Conservation (phyloP, 768 basidiomycete genomes). For the Mycena galericulata region DNA sequence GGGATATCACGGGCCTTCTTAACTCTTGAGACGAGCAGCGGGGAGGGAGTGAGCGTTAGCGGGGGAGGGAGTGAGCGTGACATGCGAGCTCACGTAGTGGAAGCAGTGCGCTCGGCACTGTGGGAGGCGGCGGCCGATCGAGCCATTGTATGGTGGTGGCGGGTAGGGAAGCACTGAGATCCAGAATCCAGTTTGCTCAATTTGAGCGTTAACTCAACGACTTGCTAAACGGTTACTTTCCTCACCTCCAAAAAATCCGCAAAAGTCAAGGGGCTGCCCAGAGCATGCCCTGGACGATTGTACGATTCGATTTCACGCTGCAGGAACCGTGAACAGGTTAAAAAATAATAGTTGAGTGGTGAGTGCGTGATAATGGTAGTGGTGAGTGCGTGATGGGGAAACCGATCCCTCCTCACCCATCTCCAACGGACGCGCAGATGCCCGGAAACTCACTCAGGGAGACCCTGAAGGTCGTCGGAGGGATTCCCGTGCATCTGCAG, state of each 20-base stretch:
- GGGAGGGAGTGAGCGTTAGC: too few relatives aligned
- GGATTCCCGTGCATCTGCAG: too few relatives aligned
- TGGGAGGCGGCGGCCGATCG: too few relatives aligned
- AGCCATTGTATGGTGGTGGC: background rate
- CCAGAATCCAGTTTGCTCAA: background rate
- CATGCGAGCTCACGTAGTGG: too few relatives aligned
- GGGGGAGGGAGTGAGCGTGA: too few relatives aligned
- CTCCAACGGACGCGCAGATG: too few relatives aligned
- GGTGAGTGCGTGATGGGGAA: slow-evolving; percentile 3
- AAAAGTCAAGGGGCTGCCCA: background rate
- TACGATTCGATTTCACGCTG: background rate
- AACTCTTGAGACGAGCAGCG: too few relatives aligned
- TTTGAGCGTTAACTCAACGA: background rate
- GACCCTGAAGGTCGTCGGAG: too few relatives aligned
- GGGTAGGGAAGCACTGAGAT: background rate
- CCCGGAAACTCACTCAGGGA: too few relatives aligned
- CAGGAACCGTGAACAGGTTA: background rate
- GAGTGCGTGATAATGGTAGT: background rate
- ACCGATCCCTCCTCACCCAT: background rate
- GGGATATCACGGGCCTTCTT: too few relatives aligned
- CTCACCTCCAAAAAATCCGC: background rate
- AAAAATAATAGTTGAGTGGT: background rate
- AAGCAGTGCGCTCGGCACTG: too few relatives aligned
- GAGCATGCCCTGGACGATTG: background rate
- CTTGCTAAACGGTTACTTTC: background rate